phyloP scores from a whole-genome alignment of 1,284 basidiomycete species.

The Limonomyces culmigenus region DNA sequence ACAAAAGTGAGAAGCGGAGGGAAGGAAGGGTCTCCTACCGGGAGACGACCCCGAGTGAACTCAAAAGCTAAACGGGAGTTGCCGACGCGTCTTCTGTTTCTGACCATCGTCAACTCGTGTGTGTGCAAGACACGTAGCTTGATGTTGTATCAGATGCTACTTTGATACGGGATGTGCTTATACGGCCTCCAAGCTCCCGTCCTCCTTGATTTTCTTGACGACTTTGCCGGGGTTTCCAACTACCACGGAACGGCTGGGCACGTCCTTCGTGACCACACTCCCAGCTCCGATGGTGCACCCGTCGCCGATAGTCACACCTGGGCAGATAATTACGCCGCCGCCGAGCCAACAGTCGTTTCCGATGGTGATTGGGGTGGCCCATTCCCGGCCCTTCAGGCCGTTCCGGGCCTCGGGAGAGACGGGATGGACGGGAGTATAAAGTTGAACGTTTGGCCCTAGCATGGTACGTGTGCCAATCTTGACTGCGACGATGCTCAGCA shows the following conservation, averaged over 20 bases:
- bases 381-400: conserved; percentile 6
- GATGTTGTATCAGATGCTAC: no score
- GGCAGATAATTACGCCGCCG: conserved; percentile 7
- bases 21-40: no score
- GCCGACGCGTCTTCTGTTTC: no score
- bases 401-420: conserved; percentile 3
- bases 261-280: conserved; percentile 9
- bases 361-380: conserved; percentile 6
- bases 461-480: conserved; percentile 8
- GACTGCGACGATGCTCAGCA: conserved; percentile 8
- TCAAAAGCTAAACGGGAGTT: no score
- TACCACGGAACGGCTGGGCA: conserved; percentile 6
- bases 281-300: conserved; percentile 10
- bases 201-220: conserved; percentile 1
- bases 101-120: no score
- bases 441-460: conserved; percentile 9
- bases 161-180: no score
- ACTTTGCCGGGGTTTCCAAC: neutral
- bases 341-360: conserved; percentile 12
- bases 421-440: conserved; percentile 8
- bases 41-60: no score
- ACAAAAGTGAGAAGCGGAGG: no score
- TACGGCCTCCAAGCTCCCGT: no score
- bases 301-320: conserved; percentile 9
- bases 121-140: no score